Percentiles rank a stretch among this genome's conserved stretches.
phyloP scores from a whole-genome alignment of 2,329 filamentous ascomycete genomes.

The Verticillium zaregamsianum region DNA sequence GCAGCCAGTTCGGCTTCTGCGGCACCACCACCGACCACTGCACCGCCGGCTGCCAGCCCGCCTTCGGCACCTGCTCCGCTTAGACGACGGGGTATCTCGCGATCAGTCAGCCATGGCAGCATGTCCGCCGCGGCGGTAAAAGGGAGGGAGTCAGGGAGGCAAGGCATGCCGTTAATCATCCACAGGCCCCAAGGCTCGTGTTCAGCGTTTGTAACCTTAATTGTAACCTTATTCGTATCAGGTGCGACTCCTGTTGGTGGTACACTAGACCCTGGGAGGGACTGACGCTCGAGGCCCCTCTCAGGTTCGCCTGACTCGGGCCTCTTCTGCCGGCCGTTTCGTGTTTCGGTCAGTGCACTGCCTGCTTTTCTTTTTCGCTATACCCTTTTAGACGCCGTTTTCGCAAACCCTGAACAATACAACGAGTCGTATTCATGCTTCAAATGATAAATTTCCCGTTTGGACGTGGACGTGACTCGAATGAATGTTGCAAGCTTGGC shows the following conservation, averaged over 20 bases:
- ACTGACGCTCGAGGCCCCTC: background rate
- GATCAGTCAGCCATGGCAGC: background rate
- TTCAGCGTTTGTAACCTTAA: background rate
- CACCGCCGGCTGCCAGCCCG: slow-evolving; percentile 10
- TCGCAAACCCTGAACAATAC: background rate
- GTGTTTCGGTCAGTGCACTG: background rate
- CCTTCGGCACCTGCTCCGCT: slow-evolving; percentile 8
- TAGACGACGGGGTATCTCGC: too few species aligned
- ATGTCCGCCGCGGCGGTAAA: background rate
- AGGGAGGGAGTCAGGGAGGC: too few species aligned
- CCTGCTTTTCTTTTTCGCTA: background rate
- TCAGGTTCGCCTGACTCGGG: background rate
- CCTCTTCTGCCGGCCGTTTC: background rate
- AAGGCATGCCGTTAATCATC: too few species aligned
- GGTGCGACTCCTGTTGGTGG: background rate
- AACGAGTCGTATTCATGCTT: background rate
- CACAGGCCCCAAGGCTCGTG: background rate
- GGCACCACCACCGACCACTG: slow-evolving; percentile 15
- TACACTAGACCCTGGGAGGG: background rate
- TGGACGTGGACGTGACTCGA: too few species aligned
- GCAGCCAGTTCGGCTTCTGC: slow-evolving; percentile 15
- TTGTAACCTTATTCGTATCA: background rate
- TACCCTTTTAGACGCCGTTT: background rate
- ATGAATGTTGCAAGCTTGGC: too few species aligned
- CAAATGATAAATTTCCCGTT: too few species aligned